Percentiles rank a stretch among this genome's conserved stretches.
phyloP scores from a whole-genome alignment of 352 stramenopile species.

The Phytophthora citricola region DNA sequence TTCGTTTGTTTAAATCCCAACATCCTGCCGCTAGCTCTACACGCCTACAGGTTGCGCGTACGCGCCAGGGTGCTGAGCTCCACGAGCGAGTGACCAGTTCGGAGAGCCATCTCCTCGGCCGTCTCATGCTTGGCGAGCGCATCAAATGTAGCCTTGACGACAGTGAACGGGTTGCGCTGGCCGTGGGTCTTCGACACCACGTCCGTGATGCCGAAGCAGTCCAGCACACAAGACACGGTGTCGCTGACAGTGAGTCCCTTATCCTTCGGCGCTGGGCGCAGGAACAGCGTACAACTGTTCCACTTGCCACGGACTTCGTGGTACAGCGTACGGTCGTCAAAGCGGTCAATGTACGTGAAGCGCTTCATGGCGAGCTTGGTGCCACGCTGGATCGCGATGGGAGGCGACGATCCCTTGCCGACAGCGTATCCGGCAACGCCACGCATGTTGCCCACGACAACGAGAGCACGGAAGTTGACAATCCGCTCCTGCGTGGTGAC shows the following conservation, averaged over 20 bases:
- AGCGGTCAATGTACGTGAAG: slow-evolving; percentile 96
- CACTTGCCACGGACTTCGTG: slow-evolving; percentile 94
- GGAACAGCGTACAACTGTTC: slow-evolving; percentile 94
- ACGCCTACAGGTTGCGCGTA: slow-evolving; percentile 68
- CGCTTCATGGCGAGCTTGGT: slow-evolving; percentile 92
- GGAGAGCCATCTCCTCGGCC: slow-evolving; percentile 93
- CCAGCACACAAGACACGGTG: slow-evolving; percentile 81
- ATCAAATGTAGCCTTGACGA: slow-evolving; percentile 96
- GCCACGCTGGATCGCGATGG: slow-evolving; percentile 90
- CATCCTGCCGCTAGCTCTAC: slow-evolving; percentile 16
- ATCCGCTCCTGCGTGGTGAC: slow-evolving; percentile 93
- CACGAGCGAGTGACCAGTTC: slow-evolving; percentile 89
- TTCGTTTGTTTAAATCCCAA: slow-evolving; percentile 29
- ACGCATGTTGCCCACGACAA: slow-evolving; percentile 94
- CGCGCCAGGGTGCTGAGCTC: slow-evolving; percentile 82
- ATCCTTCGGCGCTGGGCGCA: slow-evolving; percentile 78
- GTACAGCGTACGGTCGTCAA: slow-evolving; percentile 91
- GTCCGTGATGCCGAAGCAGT: slow-evolving; percentile 95
- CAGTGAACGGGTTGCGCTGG: slow-evolving; percentile 95
- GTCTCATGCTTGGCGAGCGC: slow-evolving; percentile 94
- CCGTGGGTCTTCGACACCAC: slow-evolving; percentile 93
- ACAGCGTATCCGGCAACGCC: slow-evolving; percentile 94
- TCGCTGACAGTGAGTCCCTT: slow-evolving; percentile 83
- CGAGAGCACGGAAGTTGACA: slow-evolving; percentile 92
- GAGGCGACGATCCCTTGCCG: slow-evolving; percentile 89